Base-by-base conservation (phyloP, 352 stramenopile species). In the Phytopythium aichiense region DNA sequence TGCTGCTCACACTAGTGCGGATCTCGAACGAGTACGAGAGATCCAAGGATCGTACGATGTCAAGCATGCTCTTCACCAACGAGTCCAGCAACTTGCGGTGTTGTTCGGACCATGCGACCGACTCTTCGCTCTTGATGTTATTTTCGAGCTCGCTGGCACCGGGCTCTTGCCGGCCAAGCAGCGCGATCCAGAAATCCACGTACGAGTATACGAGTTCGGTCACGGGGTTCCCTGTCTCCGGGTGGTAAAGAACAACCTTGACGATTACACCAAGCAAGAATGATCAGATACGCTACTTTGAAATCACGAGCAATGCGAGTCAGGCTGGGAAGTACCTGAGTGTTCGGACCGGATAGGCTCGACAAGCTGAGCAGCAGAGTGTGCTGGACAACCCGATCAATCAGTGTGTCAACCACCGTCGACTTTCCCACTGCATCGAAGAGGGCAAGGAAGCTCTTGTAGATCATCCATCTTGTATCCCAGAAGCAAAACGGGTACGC, bases 201-300 rank as follows among this genome's bases (percentile, higher is more conserved):
- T 87, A 93, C 13, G 91, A 83, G 54, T 84, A 95, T 9, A 95
- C 57, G 33, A 93, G 73, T 25, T 87, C 87, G 54, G 81, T 87
- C 52, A 89, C 86, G 5, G 76, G 23, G 35, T 80, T 74, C 28
- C 86, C 86, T 8, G 86, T 93, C 33, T 93, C 84, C 1, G 84
- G 86, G 51, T 95, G 83, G 63, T 90, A 92, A 1, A 94, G 60
- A 43, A 77, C 65, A 16, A 77, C 42, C 79, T 88, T 25, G 42
- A 49, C 22, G 16, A 28, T 16, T 20, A 49, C 22, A 13, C 38
- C 8, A 50, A 40, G 43, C 1, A 30, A 56, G 12, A 45, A 6
- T 30, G 33, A 58, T 28, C 9, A 40, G 35, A 46, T 35, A 46
- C 12, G 30, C 0, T 53, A 20, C 58, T 12, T 7, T 55, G 25